A percentile compares a stretch with the other conserved stretches of the same genome.
phyloP scores from a whole-genome alignment of 1,284 basidiomycete genomes.

The Leccinum fallax region DNA sequence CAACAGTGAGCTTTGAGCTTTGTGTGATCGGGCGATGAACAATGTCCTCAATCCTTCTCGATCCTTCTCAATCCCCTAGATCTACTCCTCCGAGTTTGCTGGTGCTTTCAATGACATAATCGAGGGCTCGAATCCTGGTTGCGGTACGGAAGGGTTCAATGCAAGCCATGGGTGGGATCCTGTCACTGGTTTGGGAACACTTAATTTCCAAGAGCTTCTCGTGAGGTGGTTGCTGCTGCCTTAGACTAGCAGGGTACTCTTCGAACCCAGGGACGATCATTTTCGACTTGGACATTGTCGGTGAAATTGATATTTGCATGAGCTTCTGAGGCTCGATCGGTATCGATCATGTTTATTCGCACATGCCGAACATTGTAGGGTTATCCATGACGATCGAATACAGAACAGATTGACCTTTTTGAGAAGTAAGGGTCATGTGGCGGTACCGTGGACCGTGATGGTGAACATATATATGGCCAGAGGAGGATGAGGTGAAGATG shows the following conservation, averaged over 20 bases:
- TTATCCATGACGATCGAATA: not conserved
- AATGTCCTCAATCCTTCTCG: not conserved
- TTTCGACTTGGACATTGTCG: not conserved
- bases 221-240: conserved; percentile 19
- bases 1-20: conserved; percentile 25
- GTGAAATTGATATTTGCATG: not conserved
- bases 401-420: not conserved
- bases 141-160: conserved; percentile 35
- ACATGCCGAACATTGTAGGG: not conserved
- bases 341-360: not conserved
- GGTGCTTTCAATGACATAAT: conserved; percentile 45
- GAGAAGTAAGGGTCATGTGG: too few species aligned
- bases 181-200: conserved; percentile 11
- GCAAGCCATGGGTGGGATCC: not conserved
- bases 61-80: conserved; percentile 11
- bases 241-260: conserved; percentile 2
- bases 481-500: not conserved
- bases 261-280: not conserved
- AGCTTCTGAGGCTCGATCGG: not conserved
- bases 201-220: conserved; percentile 12
- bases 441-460: not conserved
- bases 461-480: not conserved
- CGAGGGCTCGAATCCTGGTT: conserved; percentile 43
- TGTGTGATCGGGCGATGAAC: not conserved
- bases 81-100: conserved; percentile 27